These are phyloP conservation scores for Cinchona pubescens DNA, from an alignment of 257 asterid genomes.

Conservation along the genomic window DNA sequence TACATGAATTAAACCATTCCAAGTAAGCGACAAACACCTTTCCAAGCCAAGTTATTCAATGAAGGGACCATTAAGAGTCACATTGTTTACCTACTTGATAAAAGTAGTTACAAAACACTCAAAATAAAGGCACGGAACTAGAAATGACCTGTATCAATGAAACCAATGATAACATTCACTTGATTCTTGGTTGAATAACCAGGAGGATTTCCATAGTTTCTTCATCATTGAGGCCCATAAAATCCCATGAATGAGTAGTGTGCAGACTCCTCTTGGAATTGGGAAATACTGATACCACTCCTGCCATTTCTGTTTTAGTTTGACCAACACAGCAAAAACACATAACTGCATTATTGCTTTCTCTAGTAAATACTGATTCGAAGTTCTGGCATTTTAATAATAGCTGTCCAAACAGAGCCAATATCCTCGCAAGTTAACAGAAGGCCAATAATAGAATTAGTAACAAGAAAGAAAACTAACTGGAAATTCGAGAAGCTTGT, in stretches of 20 bases:
- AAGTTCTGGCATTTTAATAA: slow-evolving; percentile 75
- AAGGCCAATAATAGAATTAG: background rate
- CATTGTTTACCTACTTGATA: background rate
- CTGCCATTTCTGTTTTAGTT: slow-evolving; percentile 73
- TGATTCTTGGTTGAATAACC: slow-evolving; percentile 93
- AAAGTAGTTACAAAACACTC: background rate
- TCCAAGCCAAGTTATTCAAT: background rate
- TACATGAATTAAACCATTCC: background rate
- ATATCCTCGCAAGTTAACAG: too few species aligned
- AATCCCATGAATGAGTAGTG: slow-evolving; percentile 99
- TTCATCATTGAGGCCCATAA: slow-evolving; percentile 79
- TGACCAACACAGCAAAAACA: slow-evolving; percentile 17
- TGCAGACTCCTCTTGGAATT: slow-evolving; percentile 73
- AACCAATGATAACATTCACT: slow-evolving; percentile 83
- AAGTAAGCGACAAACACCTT: background rate
- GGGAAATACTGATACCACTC: slow-evolving; percentile 90
- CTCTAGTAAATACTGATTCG: slow-evolving; percentile 69
- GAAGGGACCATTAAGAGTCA: background rate
- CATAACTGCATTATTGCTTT: slow-evolving; percentile 7
- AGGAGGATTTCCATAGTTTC: slow-evolving; percentile 88
- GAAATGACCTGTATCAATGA: slow-evolving; percentile 78
- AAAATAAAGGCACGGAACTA: slow-evolving; percentile 5
- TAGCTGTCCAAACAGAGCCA: too few species aligned
- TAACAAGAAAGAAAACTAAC: slow-evolving; percentile 30
- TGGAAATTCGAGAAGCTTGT: slow-evolving; percentile 77